Percentiles rank a stretch among this genome's conserved stretches.
Conservation (phyloP, 441 rosid genomes). For the Flueggea neowawraea region DNA sequence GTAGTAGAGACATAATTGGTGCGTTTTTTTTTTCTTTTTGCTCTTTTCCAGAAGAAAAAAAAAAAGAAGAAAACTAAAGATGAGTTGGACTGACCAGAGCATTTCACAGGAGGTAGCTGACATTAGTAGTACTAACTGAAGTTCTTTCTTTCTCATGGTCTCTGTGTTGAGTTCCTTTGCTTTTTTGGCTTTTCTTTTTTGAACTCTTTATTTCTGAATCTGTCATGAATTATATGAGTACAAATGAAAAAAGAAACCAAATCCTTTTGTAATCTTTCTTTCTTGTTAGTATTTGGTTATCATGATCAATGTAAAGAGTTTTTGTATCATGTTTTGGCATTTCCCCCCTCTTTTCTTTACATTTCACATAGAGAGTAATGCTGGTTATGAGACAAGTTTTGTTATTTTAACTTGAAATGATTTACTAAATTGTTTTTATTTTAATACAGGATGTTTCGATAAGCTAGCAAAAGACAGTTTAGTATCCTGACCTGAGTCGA, state of each 20-base stretch:
- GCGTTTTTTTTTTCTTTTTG: background rate
- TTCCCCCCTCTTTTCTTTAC: background rate
- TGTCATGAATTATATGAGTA: constrained; percentile 9
- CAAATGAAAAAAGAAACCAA: constrained; percentile 14
- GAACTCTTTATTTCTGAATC: background rate
- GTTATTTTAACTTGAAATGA: too few species aligned
- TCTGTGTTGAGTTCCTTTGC: background rate
- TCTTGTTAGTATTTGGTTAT: constrained; percentile 4
- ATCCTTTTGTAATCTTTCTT: constrained; percentile 19
- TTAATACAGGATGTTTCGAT: too few species aligned
- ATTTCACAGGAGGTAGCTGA: constrained; percentile 27
- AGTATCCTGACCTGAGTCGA: too few species aligned
- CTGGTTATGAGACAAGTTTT: too few species aligned
- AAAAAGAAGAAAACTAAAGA: background rate
- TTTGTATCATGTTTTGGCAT: background rate
- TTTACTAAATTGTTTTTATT: too few species aligned
- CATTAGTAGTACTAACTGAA: constrained; percentile 24
- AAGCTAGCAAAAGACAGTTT: too few species aligned
- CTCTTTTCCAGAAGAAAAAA: background rate
- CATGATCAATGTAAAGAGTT: background rate
- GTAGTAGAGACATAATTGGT: background rate
- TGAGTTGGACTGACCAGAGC: constrained; percentile 15
- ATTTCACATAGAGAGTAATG: background rate
- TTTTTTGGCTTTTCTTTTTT: background rate
- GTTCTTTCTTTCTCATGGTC: constrained; percentile 7